Evolutionary conservation across 106 monocot species (phyloP).

Genomic region (Alisma plantagoaquatica): DNA sequence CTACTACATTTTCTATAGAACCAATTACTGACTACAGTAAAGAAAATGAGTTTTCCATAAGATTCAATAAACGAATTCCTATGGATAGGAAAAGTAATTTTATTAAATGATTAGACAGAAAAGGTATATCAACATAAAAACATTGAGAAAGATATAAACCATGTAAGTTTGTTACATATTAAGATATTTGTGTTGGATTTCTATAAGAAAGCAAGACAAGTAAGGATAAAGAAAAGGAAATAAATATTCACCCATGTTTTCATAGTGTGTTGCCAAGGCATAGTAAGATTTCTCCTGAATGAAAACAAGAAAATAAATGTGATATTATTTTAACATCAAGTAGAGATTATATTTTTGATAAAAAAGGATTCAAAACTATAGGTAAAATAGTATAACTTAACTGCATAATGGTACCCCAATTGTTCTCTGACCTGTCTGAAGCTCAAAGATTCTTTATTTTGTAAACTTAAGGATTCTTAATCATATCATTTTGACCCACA

Average conservation of each 20-base stretch:
- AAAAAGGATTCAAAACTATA: too few relatives aligned
- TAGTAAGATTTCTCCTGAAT: conserved; percentile 97
- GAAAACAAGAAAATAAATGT: conserved; percentile 3
- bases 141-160: conserved; percentile 19
- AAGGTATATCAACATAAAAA: too few relatives aligned
- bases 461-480: too few relatives aligned
- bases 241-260: conserved; percentile 94
- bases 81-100: too few relatives aligned
- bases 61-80: conserved; percentile 2
- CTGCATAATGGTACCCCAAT: too few relatives aligned
- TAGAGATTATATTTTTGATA: too few relatives aligned
- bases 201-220: conserved; percentile 63
- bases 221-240: conserved; percentile 80
- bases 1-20: conserved; percentile 80
- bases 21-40: conserved; percentile 88
- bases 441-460: too few relatives aligned
- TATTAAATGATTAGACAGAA: neutral
- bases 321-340: too few relatives aligned
- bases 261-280: conserved; percentile 97
- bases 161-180: conserved; percentile 99
- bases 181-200: conserved; percentile 58
- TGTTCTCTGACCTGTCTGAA: too few relatives aligned
- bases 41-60: neutral
- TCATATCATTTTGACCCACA: too few relatives aligned
- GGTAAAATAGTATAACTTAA: too few relatives aligned